Evolutionary conservation across 1,139 yeast species (phyloP).

Genomic region (Geotrichum reessii): DNA sequence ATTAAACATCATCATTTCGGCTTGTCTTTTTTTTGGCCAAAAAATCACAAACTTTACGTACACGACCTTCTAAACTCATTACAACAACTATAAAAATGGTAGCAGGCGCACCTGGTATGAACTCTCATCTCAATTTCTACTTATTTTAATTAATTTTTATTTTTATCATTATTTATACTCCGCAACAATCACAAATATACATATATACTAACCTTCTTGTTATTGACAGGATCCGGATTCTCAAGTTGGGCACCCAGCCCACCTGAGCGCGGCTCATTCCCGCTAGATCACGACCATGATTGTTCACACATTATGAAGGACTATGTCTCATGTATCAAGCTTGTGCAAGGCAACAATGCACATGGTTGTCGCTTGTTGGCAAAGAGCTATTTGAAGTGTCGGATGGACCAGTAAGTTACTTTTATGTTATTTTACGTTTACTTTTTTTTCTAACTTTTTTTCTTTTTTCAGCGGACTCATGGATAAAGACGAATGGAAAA

Average conservation of each 20-base stretch:
- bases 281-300: conserved; percentile 85
- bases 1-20: not conserved
- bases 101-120: conserved; percentile 15
- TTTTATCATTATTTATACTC: not conserved
- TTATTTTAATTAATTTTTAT: not conserved
- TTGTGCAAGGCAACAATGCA: conserved; percentile 76
- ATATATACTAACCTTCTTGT: not conserved
- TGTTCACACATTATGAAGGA: conserved; percentile 70
- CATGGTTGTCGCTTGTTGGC: conserved; percentile 84
- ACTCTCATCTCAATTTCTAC: too few relatives aligned
- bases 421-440: not conserved
- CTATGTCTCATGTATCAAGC: conserved; percentile 72
- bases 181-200: too few relatives aligned
- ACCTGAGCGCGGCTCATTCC: conserved; percentile 94
- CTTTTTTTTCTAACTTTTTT: not conserved
- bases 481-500: conserved; percentile 78
- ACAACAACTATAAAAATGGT: conserved; percentile 8
- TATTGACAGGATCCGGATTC: conserved; percentile 17
- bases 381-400: conserved; percentile 70
- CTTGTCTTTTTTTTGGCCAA: not conserved
- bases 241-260: conserved; percentile 64
- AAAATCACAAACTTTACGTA: too few relatives aligned
- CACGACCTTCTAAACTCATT: too few relatives aligned
- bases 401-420: conserved; percentile 63
- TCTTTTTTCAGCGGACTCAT: conserved; percentile 48